Evolutionary conservation across 2,329 filamentous ascomycete genomes (phyloP).

Genomic region (Ceratocystis ficicola): DNA sequence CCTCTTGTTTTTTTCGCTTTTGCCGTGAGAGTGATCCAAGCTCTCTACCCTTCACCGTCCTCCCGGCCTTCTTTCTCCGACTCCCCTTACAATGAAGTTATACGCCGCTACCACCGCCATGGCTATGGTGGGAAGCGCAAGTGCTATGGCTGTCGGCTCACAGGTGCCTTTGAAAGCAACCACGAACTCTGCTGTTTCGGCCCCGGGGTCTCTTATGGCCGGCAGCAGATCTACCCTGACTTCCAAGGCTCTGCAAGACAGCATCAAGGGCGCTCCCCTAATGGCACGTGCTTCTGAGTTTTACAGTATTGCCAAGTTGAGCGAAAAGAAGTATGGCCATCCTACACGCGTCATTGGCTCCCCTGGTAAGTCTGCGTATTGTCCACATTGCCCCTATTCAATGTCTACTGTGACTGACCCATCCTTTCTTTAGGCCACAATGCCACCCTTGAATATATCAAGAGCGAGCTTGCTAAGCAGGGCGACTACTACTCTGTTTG

Average conservation of each 20-base stretch:
- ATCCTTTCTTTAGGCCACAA: conserved; percentile 37
- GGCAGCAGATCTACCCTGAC: conserved; percentile 36
- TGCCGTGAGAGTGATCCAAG: conserved; percentile 1
- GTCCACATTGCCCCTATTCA: neutral
- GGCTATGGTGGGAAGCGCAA: conserved; percentile 20
- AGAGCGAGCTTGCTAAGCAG: conserved; percentile 40
- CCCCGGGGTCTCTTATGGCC: conserved; percentile 9
- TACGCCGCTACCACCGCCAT: conserved; percentile 16
- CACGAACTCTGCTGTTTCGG: neutral
- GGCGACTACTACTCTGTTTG: conserved; percentile 50
- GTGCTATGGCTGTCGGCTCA: conserved; percentile 16
- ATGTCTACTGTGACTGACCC: conserved; percentile 8
- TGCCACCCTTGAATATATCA: conserved; percentile 53
- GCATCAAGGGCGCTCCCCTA: conserved; percentile 45
- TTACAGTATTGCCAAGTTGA: conserved; percentile 48
- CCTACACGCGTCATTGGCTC: conserved; percentile 62
- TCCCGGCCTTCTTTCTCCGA: neutral
- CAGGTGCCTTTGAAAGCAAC: conserved; percentile 16
- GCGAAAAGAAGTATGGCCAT: conserved; percentile 49
- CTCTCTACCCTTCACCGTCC: neutral
- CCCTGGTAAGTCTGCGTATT: conserved; percentile 35
- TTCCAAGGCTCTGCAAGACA: conserved; percentile 43
- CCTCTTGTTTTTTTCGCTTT: neutral
- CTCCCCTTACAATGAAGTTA: conserved; percentile 17
- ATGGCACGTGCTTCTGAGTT: conserved; percentile 48